Evolutionary conservation across 2,329 filamentous ascomycete species (phyloP).

Genomic region (Colletotrichum incanum): DNA sequence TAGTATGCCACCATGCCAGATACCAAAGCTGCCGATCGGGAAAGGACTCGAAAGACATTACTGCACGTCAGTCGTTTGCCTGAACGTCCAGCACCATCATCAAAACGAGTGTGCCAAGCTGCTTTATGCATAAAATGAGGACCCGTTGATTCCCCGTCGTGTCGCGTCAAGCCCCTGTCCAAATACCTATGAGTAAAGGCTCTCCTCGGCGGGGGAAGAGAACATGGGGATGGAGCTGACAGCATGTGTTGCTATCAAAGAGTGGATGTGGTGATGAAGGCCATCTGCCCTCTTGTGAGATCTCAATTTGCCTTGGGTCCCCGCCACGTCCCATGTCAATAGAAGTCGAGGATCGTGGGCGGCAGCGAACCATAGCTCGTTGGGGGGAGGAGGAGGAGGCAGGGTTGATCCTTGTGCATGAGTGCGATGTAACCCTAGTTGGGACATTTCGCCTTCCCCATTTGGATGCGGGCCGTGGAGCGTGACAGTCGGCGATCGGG

Average conservation of each 20-base stretch:
- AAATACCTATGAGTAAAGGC: not conserved
- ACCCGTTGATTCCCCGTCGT: not conserved
- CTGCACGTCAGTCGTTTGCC: not conserved
- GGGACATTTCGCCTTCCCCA: conserved; percentile 36
- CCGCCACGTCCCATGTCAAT: not conserved
- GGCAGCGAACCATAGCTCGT: not conserved
- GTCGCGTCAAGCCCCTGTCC: not conserved
- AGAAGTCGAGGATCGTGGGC: not conserved
- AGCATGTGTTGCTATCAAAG: not conserved
- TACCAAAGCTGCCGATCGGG: not conserved
- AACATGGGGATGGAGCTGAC: not conserved
- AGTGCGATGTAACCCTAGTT: conserved; percentile 29
- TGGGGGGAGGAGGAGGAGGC: not conserved
- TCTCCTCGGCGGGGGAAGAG: not conserved
- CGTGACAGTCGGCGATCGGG: conserved; percentile 12
- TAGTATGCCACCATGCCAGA: not conserved
- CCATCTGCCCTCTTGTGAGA: not conserved
- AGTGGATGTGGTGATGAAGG: not conserved
- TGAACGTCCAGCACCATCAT: not conserved
- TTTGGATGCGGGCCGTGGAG: conserved; percentile 25
- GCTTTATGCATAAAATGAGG: conserved; percentile 28
- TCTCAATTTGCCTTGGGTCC: not conserved
- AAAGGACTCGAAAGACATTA: not conserved
- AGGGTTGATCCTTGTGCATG: conserved; percentile 21
- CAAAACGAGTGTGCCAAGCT: conserved; percentile 19